These are phyloP conservation scores for Podila clonocystis DNA, from an alignment of 192 early-diverging fungal genomes.

Conservation along the genomic window DNA sequence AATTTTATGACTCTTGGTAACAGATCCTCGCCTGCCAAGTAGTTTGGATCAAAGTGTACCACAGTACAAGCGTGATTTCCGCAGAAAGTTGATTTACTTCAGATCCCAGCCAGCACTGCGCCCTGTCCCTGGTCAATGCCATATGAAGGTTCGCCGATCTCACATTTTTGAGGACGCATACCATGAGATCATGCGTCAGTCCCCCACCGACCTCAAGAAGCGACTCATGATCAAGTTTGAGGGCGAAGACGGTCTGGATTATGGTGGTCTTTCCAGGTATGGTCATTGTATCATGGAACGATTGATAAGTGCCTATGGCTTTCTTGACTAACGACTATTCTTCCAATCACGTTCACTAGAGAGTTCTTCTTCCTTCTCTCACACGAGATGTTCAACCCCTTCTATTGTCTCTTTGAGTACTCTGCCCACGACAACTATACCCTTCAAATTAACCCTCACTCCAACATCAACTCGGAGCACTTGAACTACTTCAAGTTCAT, in stretches of 20 bases:
- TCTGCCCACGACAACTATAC: conserved; percentile 98
- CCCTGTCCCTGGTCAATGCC: conserved; percentile 89
- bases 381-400: conserved; percentile 99
- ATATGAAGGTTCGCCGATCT: conserved; percentile 88
- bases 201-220: conserved; percentile 91
- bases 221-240: conserved; percentile 98
- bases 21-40: conserved; percentile 79
- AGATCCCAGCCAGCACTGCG: conserved; percentile 92
- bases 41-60: conserved; percentile 90
- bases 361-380: conserved; percentile 98
- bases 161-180: conserved; percentile 96
- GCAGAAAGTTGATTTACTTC: conserved; percentile 97
- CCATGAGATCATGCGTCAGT: conserved; percentile 93
- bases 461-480: conserved; percentile 95
- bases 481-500: conserved; percentile 98
- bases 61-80: conserved; percentile 98
- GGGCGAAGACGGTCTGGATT: conserved; percentile 97
- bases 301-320: no score
- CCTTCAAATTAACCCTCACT: conserved; percentile 96
- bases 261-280: conserved; percentile 92
- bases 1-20: not conserved
- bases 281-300: not conserved
- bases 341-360: conserved; percentile 37
- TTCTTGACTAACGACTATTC: not conserved
- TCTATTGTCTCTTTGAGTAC: conserved; percentile 95